phyloP scores from a whole-genome alignment of 306 rosid species.

The Echinosophora koreensis region DNA sequence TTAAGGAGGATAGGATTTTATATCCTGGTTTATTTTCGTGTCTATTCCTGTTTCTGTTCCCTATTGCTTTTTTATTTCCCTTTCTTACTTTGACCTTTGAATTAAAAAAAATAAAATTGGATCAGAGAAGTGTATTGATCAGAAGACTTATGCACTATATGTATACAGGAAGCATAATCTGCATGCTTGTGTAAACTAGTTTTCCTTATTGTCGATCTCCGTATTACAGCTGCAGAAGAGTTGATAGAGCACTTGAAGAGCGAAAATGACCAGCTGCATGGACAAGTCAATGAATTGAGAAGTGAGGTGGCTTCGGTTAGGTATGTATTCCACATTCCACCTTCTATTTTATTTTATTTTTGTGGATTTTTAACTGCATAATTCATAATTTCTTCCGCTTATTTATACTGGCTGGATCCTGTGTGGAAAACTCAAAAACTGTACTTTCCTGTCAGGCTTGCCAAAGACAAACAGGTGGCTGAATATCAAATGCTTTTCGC shows the following conservation, averaged over 20 bases:
- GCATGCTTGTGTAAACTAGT: background rate
- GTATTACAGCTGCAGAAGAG: slow-evolving; percentile 79
- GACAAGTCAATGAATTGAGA: slow-evolving; percentile 67
- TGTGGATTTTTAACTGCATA: background rate
- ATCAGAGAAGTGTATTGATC: background rate
- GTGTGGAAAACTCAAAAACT: slow-evolving; percentile 33
- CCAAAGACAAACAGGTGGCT: slow-evolving; percentile 58
- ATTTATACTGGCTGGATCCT: slow-evolving; percentile 2
- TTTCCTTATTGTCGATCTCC: slow-evolving; percentile 16
- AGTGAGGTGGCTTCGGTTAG: slow-evolving; percentile 71
- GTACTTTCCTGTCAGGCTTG: slow-evolving; percentile 58
- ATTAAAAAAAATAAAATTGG: too few species aligned
- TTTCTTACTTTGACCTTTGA: too few species aligned
- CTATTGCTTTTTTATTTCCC: too few species aligned
- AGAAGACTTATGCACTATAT: background rate
- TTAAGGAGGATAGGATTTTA: too few species aligned
- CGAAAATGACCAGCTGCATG: slow-evolving; percentile 67
- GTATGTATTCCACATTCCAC: slow-evolving; percentile 53
- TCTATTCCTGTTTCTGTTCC: too few species aligned
- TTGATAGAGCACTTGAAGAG: slow-evolving; percentile 68
- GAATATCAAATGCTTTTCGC: slow-evolving; percentile 62
- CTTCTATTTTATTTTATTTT: background rate
- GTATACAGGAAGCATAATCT: background rate
- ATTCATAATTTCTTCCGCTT: slow-evolving; percentile 3
- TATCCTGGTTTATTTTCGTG: too few species aligned